Percentiles rank a stretch among this genome's conserved stretches.
phyloP scores from a whole-genome alignment of 2,329 filamentous ascomycete genomes.

The Monosporascus sp. region DNA sequence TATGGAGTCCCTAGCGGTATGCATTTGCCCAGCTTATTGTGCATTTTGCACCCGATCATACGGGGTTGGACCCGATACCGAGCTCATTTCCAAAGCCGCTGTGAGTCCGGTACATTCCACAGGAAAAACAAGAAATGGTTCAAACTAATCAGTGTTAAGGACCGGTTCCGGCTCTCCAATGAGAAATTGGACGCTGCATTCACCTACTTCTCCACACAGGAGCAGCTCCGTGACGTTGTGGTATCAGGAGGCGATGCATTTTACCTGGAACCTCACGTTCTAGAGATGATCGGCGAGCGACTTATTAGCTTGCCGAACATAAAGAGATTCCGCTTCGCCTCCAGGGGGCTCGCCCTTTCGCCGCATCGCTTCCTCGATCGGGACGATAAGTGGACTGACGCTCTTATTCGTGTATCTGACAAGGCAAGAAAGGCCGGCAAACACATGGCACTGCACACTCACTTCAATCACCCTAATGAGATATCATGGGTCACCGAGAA shows the following conservation, averaged over 20 bases:
- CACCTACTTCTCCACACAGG: slow-evolving; percentile 47
- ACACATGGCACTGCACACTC: slow-evolving; percentile 57
- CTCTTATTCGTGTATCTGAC: slow-evolving; percentile 46
- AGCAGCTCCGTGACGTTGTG: slow-evolving; percentile 51
- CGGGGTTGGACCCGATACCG: slow-evolving; percentile 50
- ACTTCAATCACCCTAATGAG: slow-evolving; percentile 60
- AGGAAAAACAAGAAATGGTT: neutral
- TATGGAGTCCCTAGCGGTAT: slow-evolving; percentile 37
- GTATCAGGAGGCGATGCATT: slow-evolving; percentile 60
- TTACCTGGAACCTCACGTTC: slow-evolving; percentile 47
- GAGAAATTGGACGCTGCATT: slow-evolving; percentile 52
- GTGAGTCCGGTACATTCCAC: neutral
- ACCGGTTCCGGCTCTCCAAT: slow-evolving; percentile 30
- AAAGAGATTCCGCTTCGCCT: slow-evolving; percentile 54
- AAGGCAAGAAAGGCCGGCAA: slow-evolving; percentile 49
- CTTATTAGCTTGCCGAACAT: slow-evolving; percentile 54
- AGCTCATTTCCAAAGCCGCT: slow-evolving; percentile 36
- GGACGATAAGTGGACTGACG: slow-evolving; percentile 47
- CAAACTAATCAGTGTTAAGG: slow-evolving; percentile 16
- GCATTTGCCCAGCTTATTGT: slow-evolving; percentile 59
- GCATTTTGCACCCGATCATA: slow-evolving; percentile 58
- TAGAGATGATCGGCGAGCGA: slow-evolving; percentile 48
- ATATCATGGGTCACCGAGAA: slow-evolving; percentile 54
- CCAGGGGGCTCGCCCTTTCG: slow-evolving; percentile 56
- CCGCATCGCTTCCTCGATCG: slow-evolving; percentile 50